These are phyloP conservation scores for Podospora sp. DNA, from an alignment of 495 filamentous ascomycete species.

Conservation along the genomic window DNA sequence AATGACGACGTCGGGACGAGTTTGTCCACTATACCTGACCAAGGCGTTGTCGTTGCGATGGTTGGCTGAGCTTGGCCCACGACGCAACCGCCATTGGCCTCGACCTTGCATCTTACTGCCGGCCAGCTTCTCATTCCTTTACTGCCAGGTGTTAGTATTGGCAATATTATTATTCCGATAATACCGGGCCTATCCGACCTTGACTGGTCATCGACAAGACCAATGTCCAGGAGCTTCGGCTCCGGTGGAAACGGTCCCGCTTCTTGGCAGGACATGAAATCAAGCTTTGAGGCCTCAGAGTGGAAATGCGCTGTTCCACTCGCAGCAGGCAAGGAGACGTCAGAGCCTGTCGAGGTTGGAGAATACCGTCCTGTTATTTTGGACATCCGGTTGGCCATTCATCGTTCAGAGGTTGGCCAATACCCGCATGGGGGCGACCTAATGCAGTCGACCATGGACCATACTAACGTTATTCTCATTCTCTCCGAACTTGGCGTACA, in stretches of 20 bases:
- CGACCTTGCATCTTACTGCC: not conserved
- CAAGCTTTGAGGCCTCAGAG: not conserved
- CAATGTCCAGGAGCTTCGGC: not conserved
- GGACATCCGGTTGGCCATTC: too few species aligned
- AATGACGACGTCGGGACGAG: not conserved
- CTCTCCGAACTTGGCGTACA: too few species aligned
- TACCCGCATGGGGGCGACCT: too few species aligned
- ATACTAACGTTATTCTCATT: not conserved
- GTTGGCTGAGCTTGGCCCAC: constrained; percentile 6
- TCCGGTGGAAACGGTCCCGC: not conserved
- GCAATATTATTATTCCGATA: not conserved
- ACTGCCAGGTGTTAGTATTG: not conserved
- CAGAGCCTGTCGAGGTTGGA: too few species aligned
- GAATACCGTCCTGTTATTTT: too few species aligned
- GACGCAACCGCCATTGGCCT: not conserved
- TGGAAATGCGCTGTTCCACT: not conserved
- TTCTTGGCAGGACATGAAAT: not conserved
- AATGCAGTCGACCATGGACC: not conserved
- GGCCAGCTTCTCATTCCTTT: not conserved
- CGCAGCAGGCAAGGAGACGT: not conserved
- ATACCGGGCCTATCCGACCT: not conserved
- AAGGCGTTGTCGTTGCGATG: constrained; percentile 11
- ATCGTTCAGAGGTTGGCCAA: too few species aligned
- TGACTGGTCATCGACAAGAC: not conserved
- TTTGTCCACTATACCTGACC: constrained; percentile 10